Conservation (phyloP, 306 rosid species). For the Medicago truncatula region DNA sequence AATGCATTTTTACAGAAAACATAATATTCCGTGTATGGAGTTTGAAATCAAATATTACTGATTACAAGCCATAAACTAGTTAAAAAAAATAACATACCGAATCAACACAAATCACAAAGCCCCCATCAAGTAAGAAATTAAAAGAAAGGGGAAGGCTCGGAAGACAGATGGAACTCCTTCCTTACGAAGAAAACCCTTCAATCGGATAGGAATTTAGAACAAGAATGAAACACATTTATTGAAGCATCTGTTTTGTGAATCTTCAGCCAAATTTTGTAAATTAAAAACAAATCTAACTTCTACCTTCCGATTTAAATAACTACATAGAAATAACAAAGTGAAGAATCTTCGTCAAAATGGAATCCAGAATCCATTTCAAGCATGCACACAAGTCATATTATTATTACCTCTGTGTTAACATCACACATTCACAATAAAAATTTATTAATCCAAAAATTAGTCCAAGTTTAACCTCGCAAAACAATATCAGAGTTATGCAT, state of each 20-base stretch:
- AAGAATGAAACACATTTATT: neutral
- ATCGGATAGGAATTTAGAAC: no score
- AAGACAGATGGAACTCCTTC: no score
- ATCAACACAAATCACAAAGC: neutral
- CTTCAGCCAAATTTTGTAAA: constrained; percentile 29
- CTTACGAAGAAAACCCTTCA: no score
- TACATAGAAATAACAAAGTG: neutral
- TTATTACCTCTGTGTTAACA: constrained; percentile 4
- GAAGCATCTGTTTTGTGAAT: neutral
- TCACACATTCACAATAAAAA: neutral
- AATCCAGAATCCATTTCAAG: constrained; percentile 22
- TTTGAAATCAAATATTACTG: neutral
- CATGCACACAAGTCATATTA: constrained; percentile 13
- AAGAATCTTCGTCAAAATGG: neutral
- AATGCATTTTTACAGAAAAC: neutral
- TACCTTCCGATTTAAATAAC: neutral
- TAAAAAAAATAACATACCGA: neutral
- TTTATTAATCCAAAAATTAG: neutral
- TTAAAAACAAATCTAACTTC: neutral
- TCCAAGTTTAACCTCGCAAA: constrained; percentile 4
- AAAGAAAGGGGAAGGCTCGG: no score
- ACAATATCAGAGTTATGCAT: neutral
- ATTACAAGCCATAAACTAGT: neutral
- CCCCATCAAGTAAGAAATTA: constrained; percentile 9
- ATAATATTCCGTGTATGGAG: neutral